Percentiles rank a stretch among this genome's conserved stretches.
Conservation (phyloP, 345 rosid genomes). For the Pseudoturritis turrita region DNA sequence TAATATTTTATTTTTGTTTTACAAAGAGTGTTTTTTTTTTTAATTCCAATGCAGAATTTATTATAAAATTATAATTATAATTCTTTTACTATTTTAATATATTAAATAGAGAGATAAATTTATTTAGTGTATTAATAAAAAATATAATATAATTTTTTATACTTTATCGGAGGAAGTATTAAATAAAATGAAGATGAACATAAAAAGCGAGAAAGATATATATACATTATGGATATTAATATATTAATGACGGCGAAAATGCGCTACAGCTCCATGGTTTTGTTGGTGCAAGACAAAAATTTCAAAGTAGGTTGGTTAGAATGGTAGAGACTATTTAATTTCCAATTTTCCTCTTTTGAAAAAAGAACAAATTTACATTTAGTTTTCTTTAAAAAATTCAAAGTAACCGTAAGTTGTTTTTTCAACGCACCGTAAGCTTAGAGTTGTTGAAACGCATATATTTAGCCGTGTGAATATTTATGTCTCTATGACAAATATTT, state of each 20-base stretch:
- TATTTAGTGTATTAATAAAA: too few relatives aligned
- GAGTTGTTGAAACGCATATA: not conserved
- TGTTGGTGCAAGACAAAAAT: conserved; percentile 15
- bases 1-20: too few relatives aligned
- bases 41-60: too few relatives aligned
- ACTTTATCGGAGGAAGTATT: too few relatives aligned
- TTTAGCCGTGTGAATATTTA: not conserved
- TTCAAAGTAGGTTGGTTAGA: conserved; percentile 31
- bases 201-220: not conserved
- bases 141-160: too few relatives aligned
- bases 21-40: too few relatives aligned
- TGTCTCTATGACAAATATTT: not conserved
- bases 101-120: too few relatives aligned
- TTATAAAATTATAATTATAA: too few relatives aligned
- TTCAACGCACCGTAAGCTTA: conserved; percentile 13
- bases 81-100: too few relatives aligned
- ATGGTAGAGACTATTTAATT: conserved; percentile 18
- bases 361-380: conserved; percentile 3
- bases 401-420: conserved; percentile 15
- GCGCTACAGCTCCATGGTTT: conserved; percentile 28
- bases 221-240: not conserved
- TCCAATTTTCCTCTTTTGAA: not conserved
- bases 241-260: conserved; percentile 20
- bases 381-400: conserved; percentile 8
- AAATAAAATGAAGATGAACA: not conserved